Percentiles rank a stretch among this genome's conserved stretches.
Conservation (phyloP, 2,329 filamentous ascomycete species). For the Pseudocercospora cruenta region DNA sequence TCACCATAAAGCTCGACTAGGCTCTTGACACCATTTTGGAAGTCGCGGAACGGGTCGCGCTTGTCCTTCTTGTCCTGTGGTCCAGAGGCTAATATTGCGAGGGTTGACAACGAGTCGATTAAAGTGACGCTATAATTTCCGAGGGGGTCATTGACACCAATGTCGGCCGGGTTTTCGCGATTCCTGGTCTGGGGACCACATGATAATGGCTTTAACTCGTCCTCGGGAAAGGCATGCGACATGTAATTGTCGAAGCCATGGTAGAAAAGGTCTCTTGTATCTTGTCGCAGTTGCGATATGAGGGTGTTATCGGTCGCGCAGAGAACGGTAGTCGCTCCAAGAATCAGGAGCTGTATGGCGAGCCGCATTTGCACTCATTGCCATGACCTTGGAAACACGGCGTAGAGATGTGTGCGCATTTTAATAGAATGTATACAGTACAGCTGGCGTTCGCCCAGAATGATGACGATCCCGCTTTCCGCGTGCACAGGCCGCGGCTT, state of each 20-base stretch:
- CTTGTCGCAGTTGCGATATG: constrained; percentile 46
- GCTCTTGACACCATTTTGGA: constrained; percentile 76
- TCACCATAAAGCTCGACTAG: constrained; percentile 83
- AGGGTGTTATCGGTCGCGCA: constrained; percentile 51
- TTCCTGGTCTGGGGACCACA: constrained; percentile 86
- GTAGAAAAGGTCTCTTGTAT: constrained; percentile 78
- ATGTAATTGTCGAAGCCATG: constrained; percentile 97
- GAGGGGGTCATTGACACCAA: constrained; percentile 91
- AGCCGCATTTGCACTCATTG: constrained; percentile 40
- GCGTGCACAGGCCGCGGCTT: neutral
- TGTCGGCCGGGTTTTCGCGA: constrained; percentile 73
- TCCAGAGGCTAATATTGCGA: constrained; percentile 86
- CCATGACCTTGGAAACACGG: constrained; percentile 11
- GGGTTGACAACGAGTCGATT: constrained; percentile 90
- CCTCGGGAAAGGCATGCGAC: constrained; percentile 89
- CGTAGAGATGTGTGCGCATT: constrained; percentile 29
- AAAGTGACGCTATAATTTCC: constrained; percentile 96
- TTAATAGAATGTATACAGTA: constrained; percentile 10
- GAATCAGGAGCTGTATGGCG: constrained; percentile 36
- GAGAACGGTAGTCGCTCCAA: constrained; percentile 38
- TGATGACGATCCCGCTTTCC: neutral
- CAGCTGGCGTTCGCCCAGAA: neutral
- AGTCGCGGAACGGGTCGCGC: constrained; percentile 48
- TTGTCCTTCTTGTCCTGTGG: constrained; percentile 56
- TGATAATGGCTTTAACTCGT: constrained; percentile 86